Evolutionary conservation across 2,329 filamentous ascomycete species (phyloP).

Genomic region (Dactylellina leptospora): DNA sequence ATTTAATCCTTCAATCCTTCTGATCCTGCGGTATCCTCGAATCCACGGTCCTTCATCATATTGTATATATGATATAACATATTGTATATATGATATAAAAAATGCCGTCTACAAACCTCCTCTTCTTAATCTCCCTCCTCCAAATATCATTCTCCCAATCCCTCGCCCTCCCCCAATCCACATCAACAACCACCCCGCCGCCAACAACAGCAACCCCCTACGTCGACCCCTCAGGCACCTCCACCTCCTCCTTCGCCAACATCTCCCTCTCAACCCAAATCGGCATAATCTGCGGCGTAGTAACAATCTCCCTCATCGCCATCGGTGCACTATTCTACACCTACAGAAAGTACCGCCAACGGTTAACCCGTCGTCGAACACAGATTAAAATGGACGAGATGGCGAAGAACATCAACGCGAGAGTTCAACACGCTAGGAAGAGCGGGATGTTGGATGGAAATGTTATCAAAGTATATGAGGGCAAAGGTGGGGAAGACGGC

Average conservation of each 20-base stretch:
- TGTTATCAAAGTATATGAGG: slow-evolving; percentile 47
- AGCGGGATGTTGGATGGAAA: slow-evolving; percentile 34
- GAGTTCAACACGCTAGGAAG: slow-evolving; percentile 45
- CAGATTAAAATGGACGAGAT: slow-evolving; percentile 51
- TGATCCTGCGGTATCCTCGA: no score
- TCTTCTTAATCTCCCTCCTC: slow-evolving; percentile 36
- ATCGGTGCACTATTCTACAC: slow-evolving; percentile 45
- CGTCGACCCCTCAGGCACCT: slow-evolving; percentile 24
- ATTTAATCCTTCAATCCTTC: no score
- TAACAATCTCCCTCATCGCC: slow-evolving; percentile 39
- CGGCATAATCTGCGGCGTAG: slow-evolving; percentile 41
- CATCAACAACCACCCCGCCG: slow-evolving; percentile 30
- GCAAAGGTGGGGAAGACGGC: slow-evolving; percentile 21
- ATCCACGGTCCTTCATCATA: no score
- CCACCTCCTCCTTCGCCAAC: slow-evolving; percentile 17
- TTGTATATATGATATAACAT: no score
- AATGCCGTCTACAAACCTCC: slow-evolving; percentile 27
- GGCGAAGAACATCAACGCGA: slow-evolving; percentile 31
- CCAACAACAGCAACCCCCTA: slow-evolving; percentile 19
- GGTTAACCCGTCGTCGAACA: slow-evolving; percentile 28
- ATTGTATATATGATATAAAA: no score
- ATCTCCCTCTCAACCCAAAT: slow-evolving; percentile 25
- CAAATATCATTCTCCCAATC: slow-evolving; percentile 40
- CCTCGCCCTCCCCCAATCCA: slow-evolving; percentile 29
- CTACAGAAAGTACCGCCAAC: slow-evolving; percentile 48